Base-by-base conservation (phyloP, 331 rosid species). In the Acacia pycnantha region DNA sequence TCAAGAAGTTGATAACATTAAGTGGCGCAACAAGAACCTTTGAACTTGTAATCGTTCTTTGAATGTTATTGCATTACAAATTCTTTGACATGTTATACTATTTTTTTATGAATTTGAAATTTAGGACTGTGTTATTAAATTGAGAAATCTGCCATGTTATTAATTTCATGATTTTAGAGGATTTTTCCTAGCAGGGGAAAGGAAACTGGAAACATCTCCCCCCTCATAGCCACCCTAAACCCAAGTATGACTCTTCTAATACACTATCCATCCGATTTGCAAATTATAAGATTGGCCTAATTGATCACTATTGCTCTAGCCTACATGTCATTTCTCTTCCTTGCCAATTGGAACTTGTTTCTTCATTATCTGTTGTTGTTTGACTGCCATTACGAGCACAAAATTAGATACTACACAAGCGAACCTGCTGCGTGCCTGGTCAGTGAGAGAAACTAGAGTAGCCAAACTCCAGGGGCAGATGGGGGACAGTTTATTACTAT, bases 271-370 rank as follows among this genome's bases (percentile, higher is more conserved):
- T 40, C 22, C 90, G 90, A 33, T 70, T 72, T 73, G 50, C 35
- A 11, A n/a, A 70, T 44, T 40, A 61, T 70, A 29, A 64, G 24
- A 71, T 81, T 51, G 24, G 53, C 35, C 66, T 31, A 64, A 64
- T 71, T 27, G 48, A 61, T 58, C 11, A 12, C 67, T 50, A 70
- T 65, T n/a, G 54, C 51, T 78, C 40, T 65, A 70, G 44, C 76
- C 74, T 47, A 37, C 84, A 47, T 81, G 84, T 66, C 54, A 40
- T 78, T 78, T 33, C 70, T 86, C 73, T 70, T 89, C 59, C 33
- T 79, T 66, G 73, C 85, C 89, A 77, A 91, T 70, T 77, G 70
- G 62, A 79, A 81, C 74, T 80, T 87, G 83, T 73, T 76, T 84
- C 77, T 74, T 82, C 83, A 75, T 78, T 78, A 19, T 66, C 59